Base-by-base conservation (phyloP, 768 basidiomycete species). In the Pluteus cervinus region DNA sequence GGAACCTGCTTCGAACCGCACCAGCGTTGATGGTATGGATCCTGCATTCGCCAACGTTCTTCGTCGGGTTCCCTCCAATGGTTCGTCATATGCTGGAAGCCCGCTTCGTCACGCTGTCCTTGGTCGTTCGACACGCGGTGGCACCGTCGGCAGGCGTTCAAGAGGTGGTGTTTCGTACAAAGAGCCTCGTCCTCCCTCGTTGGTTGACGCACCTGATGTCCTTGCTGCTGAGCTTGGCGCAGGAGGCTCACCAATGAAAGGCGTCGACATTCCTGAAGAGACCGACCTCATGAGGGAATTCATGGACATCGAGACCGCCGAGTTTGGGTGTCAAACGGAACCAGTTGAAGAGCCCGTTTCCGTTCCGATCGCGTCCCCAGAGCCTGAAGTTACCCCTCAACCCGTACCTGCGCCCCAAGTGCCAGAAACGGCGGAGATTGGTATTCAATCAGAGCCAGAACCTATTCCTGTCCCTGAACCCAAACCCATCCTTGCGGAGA, bases 21-120 rank as follows among this genome's bases (percentile, higher is more conserved):
- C 75, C 5, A 86, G 81, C 48, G 73, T 87, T 4, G 86, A 90
- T 39, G 87, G 86, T 29, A 86, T 92, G 83, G 89, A 91, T 44
- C 89, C 90, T 7, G 71, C 63, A 1, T 92, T 87, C 51, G 86
- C 87, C 37, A 86, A 85, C 42, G 69, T 88, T 10, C 75, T 90
- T 30, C 75, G 75, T 39, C 79, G 80, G 15, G 58, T 68, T 2
- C 65, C 70, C 0, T 74, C 72, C 7, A 67, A 62, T 33, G 62
- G 60, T 9, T 70, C 71, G 5, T 48, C 62, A 2, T 69, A 71
- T 23, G 54, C 65, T 39, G 62, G 66, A 12, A 82, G 79, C 48
- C 82, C 84, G 29, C 63, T 84, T 11, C 76, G 80, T 28, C 75
- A 73, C 36, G 69, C 76, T 24, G 61, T 76, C 23, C 64, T 81